Percentiles rank a stretch among this genome's conserved stretches.
These are phyloP conservation scores for Datura wrightii DNA, from an alignment of 257 asterid genomes.

Conservation along the genomic window DNA sequence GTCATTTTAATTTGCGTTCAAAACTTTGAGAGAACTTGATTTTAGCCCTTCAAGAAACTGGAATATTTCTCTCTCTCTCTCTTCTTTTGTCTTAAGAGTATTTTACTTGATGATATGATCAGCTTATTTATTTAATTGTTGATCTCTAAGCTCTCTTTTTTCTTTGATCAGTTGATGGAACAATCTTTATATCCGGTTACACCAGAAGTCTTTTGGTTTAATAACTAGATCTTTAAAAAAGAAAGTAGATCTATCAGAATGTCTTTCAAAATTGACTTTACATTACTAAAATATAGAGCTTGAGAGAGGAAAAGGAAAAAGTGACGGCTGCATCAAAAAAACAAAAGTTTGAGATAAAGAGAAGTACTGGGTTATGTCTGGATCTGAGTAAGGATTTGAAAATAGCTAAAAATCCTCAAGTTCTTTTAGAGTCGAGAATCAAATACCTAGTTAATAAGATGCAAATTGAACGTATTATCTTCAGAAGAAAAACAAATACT, in stretches of 20 bases:
- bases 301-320: background rate
- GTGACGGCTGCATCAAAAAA: background rate
- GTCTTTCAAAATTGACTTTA: background rate
- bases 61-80: background rate
- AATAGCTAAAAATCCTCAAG: background rate
- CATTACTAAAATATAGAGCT: background rate
- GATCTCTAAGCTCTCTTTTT: background rate
- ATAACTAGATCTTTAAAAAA: conserved; percentile 13
- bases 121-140: background rate
- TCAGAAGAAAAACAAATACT: background rate
- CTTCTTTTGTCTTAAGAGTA: background rate
- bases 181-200: conserved; percentile 49
- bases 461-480: background rate
- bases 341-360: background rate
- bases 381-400: background rate
- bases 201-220: conserved; percentile 26
- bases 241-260: background rate
- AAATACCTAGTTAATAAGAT: background rate
- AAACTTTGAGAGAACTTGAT: background rate
- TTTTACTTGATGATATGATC: conserved; percentile 5
- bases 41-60: conserved; percentile 13
- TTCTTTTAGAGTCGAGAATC: background rate
- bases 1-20: background rate
- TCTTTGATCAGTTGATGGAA: background rate
- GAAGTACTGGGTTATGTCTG: background rate